Evolutionary conservation across 148 eudicot genomes (phyloP), one percentile per base, ranked within the genome.

Genomic region (Gaultheria prostrata): DNA sequence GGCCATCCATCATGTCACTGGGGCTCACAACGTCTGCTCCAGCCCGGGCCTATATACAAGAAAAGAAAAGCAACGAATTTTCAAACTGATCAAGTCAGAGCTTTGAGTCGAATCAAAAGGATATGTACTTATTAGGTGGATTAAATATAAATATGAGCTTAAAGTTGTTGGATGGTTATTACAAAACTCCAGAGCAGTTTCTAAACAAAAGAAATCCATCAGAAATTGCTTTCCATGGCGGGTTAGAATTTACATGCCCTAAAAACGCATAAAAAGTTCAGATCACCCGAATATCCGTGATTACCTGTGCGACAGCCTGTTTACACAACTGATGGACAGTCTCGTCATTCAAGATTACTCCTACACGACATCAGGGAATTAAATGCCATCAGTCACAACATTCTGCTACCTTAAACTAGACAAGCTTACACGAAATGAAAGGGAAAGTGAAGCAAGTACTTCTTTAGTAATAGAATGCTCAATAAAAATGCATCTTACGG

Each of bases 1-100:
- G 99, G 49, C 98, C 99, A 87, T 97, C 99, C 99, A 97, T 97
- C 99, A 97, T 97, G 86, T 97, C 99, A 91, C 99, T 97, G n/a
- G 99, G 99, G 79, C 99, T 97, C 75, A 97, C 92, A 84, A 97
- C 95, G 88, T 97, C 98, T 26, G 98, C 99, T 69, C 99, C 99
- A 77, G 99, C 99, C 76, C 95, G 93, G 46, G 99, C 99, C 99
- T 97, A 86, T 61, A 83, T 8, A 74, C 59, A 59, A 87, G 63
- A 32, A 8, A 82, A 21, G 39, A 11, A 26, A 81, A 81, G 1
- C 48, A 65, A 50, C 18, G 11, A 78, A 4, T 46, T n/a, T 28
- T 70, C 0, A 33, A 74, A 21, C 51, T 32, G 56, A 21, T 75
- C 26, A 15, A 5, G 0, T 43, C 39, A 8, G 21, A 43, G 35